These are phyloP conservation scores for Alternaria arbusti DNA, from an alignment of 2,329 filamentous ascomycete species.

Conservation along the genomic window DNA sequence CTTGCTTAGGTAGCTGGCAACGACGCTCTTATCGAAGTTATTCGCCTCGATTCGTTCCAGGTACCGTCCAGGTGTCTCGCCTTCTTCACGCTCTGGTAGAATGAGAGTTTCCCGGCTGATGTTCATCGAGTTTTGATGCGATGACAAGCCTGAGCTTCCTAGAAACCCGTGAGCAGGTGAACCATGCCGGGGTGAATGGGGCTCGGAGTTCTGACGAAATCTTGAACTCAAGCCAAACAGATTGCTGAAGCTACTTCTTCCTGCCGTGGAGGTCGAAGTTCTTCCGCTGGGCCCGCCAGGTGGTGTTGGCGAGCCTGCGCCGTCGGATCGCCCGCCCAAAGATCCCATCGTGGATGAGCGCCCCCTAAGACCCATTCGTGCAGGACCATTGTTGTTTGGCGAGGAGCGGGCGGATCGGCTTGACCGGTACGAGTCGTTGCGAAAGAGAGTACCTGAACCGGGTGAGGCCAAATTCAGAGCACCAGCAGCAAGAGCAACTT, in stretches of 20 bases:
- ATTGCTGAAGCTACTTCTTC: conserved; percentile 91
- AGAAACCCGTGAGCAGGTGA: conserved; percentile 65
- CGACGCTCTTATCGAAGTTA: conserved; percentile 77
- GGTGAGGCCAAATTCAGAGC: conserved; percentile 55
- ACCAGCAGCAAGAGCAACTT: conserved; percentile 59
- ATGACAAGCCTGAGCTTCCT: conserved; percentile 73
- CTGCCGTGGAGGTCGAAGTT: conserved; percentile 82
- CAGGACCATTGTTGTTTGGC: conserved; percentile 64
- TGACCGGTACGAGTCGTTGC: conserved; percentile 68
- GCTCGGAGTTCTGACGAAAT: conserved; percentile 81
- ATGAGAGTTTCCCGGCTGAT: conserved; percentile 72
- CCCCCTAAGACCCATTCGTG: conserved; percentile 67
- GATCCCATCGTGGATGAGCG: conserved; percentile 93
- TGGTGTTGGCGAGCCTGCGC: conserved; percentile 69
- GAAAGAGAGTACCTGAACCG: conserved; percentile 55
- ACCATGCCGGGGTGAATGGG: conserved; percentile 65
- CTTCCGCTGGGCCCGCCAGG: conserved; percentile 57
- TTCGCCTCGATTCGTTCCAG: conserved; percentile 81
- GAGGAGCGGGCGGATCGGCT: conserved; percentile 69
- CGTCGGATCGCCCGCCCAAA: conserved; percentile 72
- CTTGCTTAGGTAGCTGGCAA: conserved; percentile 85
- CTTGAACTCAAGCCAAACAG: conserved; percentile 77
- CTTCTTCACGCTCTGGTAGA: conserved; percentile 80
- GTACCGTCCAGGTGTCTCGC: conserved; percentile 90
- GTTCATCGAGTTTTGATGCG: conserved; percentile 84